Percentiles rank a stretch among this genome's conserved stretches.
phyloP scores from a whole-genome alignment of 495 filamentous ascomycete species.

The Neurospora cerealis region DNA sequence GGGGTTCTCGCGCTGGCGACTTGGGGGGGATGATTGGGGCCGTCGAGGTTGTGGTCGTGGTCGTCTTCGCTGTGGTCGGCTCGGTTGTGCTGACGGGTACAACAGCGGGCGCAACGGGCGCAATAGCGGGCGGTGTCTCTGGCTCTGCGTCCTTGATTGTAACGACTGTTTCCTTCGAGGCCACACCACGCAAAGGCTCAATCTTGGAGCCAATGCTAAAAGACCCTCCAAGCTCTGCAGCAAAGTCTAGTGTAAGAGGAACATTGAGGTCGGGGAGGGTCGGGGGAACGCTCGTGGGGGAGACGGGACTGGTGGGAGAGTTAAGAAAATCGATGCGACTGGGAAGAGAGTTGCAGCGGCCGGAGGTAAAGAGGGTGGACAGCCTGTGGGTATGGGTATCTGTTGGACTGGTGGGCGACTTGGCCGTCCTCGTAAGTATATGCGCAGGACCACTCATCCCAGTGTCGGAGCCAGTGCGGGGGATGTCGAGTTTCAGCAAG shows the following conservation, averaged over 20 bases:
- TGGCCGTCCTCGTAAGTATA: conserved; percentile 27
- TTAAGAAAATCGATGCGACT: conserved; percentile 1
- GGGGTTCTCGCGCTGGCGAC: background rate
- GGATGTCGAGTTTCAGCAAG: background rate
- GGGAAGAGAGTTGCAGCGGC: conserved; percentile 5
- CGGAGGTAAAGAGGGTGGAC: conserved; percentile 28
- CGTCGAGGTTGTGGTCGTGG: conserved; percentile 18
- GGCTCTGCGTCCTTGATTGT: conserved; percentile 16
- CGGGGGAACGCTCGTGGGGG: conserved; percentile 5
- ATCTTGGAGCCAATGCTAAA: conserved; percentile 8
- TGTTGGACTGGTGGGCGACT: background rate
- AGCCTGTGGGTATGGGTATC: conserved; percentile 8
- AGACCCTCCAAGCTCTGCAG: background rate
- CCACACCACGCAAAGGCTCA: background rate
- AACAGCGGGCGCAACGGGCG: background rate
- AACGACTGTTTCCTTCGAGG: conserved; percentile 5
- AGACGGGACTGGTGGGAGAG: conserved; percentile 8
- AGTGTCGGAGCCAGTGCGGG: background rate
- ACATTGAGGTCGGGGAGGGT: conserved; percentile 1
- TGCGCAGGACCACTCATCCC: conserved; percentile 28
- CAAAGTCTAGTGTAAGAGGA: background rate
- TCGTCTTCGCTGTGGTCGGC: background rate
- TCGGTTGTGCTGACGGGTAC: conserved; percentile 4
- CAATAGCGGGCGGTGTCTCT: conserved; percentile 5
- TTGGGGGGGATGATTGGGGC: conserved; percentile 5